Conservation (phyloP, 768 basidiomycete genomes). For the Pulveroboletus frians region DNA sequence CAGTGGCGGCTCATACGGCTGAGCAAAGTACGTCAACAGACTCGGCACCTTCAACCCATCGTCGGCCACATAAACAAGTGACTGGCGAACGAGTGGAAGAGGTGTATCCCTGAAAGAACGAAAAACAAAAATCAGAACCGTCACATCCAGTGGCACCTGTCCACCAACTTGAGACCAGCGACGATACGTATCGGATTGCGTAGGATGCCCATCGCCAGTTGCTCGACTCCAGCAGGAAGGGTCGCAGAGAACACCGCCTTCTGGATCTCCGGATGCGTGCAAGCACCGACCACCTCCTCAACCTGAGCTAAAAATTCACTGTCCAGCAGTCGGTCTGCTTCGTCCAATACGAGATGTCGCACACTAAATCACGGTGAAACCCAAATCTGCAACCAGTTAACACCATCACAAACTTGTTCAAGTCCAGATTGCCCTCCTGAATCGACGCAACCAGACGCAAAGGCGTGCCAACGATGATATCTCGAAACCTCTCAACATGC, state of each 20-base stretch:
- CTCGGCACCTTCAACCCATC: constrained; percentile 94
- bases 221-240: constrained; percentile 83
- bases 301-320: constrained; percentile 84
- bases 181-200: constrained; percentile 85
- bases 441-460: constrained; percentile 80
- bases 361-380: constrained; percentile 46
- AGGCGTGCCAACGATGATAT: constrained; percentile 91
- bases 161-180: constrained; percentile 87
- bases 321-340: constrained; percentile 89
- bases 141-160: neutral
- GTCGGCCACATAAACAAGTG: constrained; percentile 85
- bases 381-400: neutral
- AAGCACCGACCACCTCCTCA: constrained; percentile 79
- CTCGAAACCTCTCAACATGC: constrained; percentile 35
- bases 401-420: constrained; percentile 58
- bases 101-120: constrained; percentile 73
- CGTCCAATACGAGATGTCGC: constrained; percentile 81
- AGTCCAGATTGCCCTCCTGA: constrained; percentile 57
- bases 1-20: constrained; percentile 85
- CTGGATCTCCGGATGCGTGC: constrained; percentile 62
- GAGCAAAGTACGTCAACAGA: constrained; percentile 70
- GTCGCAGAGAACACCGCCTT: constrained; percentile 96
- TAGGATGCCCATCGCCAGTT: constrained; percentile 80
- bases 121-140: constrained; percentile 10
- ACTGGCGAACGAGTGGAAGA: constrained; percentile 83